phyloP scores from a whole-genome alignment of 1,284 basidiomycete genomes.

The Cutaneotrichosporon cavernicola region DNA sequence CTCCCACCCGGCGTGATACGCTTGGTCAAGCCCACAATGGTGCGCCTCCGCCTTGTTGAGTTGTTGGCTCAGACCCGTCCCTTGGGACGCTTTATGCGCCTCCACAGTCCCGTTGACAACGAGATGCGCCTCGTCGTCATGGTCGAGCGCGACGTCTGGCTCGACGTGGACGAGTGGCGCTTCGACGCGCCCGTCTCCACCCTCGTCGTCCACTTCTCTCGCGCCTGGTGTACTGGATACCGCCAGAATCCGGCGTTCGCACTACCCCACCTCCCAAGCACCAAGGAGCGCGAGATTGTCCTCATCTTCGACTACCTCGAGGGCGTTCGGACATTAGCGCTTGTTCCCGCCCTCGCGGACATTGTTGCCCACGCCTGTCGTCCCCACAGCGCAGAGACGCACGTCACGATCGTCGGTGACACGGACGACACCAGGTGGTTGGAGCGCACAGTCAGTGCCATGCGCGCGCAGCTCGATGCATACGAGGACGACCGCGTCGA shows the following conservation, averaged over 20 bases:
- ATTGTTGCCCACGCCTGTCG: not conserved
- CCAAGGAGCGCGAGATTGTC: conserved; percentile 2
- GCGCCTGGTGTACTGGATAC: not conserved
- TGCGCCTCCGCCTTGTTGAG: not conserved
- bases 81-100: not conserved
- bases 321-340: not conserved
- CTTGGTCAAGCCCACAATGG: not conserved
- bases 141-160: not conserved
- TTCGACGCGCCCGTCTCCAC: not conserved
- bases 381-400: not conserved
- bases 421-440: not conserved
- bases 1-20: not conserved
- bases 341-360: not conserved
- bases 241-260: not conserved
- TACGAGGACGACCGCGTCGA: conserved; percentile 4
- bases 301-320: conserved; percentile 7
- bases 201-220: conserved; percentile 3
- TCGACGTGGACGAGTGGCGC: not conserved
- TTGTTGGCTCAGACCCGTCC: not conserved
- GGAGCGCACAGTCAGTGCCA: not conserved
- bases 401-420: not conserved
- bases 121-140: not conserved
- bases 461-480: not conserved
- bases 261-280: not conserved
- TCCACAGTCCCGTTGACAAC: not conserved